Percentiles rank a stretch among this genome's conserved stretches.
Conservation (phyloP, 2,329 filamentous ascomycete species). For the Lachnellula subtilissima region DNA sequence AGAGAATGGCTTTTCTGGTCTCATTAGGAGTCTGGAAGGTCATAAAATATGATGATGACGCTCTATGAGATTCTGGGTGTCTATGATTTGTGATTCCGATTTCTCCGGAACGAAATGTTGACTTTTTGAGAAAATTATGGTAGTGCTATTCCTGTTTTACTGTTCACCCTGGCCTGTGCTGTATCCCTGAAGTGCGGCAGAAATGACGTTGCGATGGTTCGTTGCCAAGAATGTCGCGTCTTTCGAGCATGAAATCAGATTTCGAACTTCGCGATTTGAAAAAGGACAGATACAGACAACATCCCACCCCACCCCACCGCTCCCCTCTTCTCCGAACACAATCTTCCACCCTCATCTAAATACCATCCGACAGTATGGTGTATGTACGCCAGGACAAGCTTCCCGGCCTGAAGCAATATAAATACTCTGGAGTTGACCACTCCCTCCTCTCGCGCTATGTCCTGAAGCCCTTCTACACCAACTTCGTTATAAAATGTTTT, state of each 20-base stretch:
- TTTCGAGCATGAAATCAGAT: conserved; percentile 1
- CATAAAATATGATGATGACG: conserved; percentile 7
- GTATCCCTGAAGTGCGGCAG: conserved; percentile 2
- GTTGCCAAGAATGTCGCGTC: conserved; percentile 12
- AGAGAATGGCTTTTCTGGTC: conserved; percentile 5
- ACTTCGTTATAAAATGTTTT: conserved; percentile 90
- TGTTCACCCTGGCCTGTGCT: no score
- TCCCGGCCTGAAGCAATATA: conserved; percentile 85
- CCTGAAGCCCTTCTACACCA: conserved; percentile 95
- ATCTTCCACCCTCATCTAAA: neutral
- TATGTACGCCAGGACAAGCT: conserved; percentile 93
- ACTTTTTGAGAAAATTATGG: neutral
- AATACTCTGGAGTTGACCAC: conserved; percentile 88
- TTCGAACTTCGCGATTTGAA: conserved; percentile 1
- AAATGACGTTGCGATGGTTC: conserved; percentile 9
- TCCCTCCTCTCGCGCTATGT: conserved; percentile 88
- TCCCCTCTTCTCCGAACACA: neutral
- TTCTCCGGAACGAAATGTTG: neutral
- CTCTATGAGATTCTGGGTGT: conserved; percentile 1
- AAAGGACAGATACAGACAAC: neutral
- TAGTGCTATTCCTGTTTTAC: neutral
- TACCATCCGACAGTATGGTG: conserved; percentile 58
- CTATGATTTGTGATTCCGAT: neutral
- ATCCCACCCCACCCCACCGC: neutral
- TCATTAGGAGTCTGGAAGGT: conserved; percentile 8